Percentiles rank a stretch among this genome's conserved stretches.
Conservation (phyloP, 441 rosid species). For the Jatropha podagrica region DNA sequence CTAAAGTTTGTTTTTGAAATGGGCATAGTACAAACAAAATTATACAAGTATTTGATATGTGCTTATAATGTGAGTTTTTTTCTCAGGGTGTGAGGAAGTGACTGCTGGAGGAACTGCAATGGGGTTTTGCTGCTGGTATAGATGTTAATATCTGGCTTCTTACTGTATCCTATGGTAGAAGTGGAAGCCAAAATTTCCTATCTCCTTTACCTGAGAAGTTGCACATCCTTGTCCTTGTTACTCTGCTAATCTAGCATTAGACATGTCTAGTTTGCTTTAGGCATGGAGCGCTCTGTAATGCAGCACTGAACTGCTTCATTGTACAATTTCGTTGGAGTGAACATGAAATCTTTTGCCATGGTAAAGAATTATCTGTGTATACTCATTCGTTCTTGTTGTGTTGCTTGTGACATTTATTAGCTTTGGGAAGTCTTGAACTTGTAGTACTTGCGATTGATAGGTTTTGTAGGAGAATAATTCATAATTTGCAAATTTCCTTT, state of each 20-base stretch:
- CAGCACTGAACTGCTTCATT: background rate
- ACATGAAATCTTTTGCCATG: background rate
- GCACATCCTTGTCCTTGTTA: background rate
- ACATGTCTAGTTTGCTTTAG: background rate
- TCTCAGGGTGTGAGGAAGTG: constrained; percentile 24
- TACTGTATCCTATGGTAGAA: background rate
- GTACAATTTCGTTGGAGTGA: background rate
- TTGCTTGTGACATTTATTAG: background rate
- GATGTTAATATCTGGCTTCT: background rate
- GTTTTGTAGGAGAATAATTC: background rate
- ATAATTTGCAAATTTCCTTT: background rate
- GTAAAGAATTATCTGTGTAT: background rate
- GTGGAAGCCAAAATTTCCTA: constrained; percentile 9
- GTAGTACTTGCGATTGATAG: background rate
- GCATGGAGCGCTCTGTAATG: background rate
- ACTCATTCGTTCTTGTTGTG: background rate
- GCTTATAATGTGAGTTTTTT: background rate
- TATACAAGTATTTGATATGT: background rate
- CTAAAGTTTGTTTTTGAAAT: background rate
- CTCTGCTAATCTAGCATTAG: background rate
- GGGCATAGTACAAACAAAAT: background rate
- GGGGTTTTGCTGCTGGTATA: background rate
- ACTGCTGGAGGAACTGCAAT: constrained; percentile 16
- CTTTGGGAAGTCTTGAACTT: background rate
- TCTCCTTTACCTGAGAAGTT: constrained; percentile 7